Evolutionary conservation across 805 yeast species (phyloP).

Genomic region (Pichia californica): DNA sequence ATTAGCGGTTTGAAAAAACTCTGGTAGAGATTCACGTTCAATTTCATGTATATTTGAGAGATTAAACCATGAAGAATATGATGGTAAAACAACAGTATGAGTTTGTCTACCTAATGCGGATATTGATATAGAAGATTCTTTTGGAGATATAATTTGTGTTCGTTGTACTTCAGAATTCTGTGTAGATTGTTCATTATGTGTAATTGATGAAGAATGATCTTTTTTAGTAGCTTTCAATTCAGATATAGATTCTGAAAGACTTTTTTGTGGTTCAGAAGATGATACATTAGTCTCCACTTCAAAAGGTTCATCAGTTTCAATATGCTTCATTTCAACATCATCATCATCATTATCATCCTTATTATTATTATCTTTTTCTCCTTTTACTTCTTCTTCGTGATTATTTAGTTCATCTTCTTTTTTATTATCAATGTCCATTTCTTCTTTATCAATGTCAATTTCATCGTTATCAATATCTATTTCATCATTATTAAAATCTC

Average conservation of each 20-base stretch:
- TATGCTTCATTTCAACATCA: not conserved
- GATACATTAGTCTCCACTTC: too few species aligned
- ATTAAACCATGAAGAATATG: conserved; percentile 83
- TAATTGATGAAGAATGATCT: too few species aligned
- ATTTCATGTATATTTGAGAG: conserved; percentile 66
- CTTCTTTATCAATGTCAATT: not conserved
- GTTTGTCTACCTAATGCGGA: conserved; percentile 44
- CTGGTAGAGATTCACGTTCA: conserved; percentile 81
- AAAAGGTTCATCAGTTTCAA: too few species aligned
- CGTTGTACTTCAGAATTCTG: too few species aligned
- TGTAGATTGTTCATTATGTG: too few species aligned
- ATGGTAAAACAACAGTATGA: conserved; percentile 79
- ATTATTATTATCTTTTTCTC: not conserved
- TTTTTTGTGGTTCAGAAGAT: too few species aligned
- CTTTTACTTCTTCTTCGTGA: not conserved
- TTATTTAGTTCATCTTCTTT: not conserved
- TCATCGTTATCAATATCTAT: conserved; percentile 1
- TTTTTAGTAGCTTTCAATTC: too few species aligned
- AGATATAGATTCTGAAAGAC: too few species aligned
- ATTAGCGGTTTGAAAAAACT: conserved; percentile 59
- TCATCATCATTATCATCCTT: not conserved
- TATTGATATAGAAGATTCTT: conserved; percentile 10
- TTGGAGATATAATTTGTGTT: too few species aligned
- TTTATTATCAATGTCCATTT: not conserved
- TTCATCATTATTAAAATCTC: not conserved